Conservation (phyloP, 2,329 filamentous ascomycete genomes). For the Berkeleyomyces rouxiae region DNA sequence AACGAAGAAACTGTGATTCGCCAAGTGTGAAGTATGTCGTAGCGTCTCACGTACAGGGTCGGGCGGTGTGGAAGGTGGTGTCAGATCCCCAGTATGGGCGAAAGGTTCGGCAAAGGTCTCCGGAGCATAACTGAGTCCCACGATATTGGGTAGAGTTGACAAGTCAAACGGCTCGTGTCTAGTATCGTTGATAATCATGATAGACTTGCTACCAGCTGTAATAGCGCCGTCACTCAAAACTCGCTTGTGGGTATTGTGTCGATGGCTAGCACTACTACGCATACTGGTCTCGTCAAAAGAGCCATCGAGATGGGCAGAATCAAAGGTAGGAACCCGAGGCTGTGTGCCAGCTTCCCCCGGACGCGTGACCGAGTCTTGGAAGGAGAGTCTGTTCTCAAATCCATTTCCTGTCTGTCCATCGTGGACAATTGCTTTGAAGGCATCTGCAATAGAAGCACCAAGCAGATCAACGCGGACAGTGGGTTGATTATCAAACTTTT, state of each 20-base stretch:
- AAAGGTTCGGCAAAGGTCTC: constrained; percentile 39
- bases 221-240: constrained; percentile 40
- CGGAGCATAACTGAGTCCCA: constrained; percentile 27
- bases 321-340: neutral
- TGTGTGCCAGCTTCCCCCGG: neutral
- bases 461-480: constrained; percentile 64
- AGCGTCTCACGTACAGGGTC: constrained; percentile 28
- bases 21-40: constrained; percentile 37
- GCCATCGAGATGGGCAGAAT: constrained; percentile 22
- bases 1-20: constrained; percentile 27
- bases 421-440: constrained; percentile 59
- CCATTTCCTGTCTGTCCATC: constrained; percentile 34
- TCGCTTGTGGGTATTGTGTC: constrained; percentile 18
- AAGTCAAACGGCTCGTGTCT: constrained; percentile 26
- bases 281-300: constrained; percentile 28
- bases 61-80: constrained; percentile 46
- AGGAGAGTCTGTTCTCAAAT: neutral
- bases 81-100: constrained; percentile 34
- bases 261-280: constrained; percentile 15
- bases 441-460: constrained; percentile 60
- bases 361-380: neutral
- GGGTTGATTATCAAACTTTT: constrained; percentile 28
- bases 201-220: constrained; percentile 73
- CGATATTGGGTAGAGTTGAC: constrained; percentile 33
- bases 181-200: constrained; percentile 68